Evolutionary conservation across 2,329 filamentous ascomycete species (phyloP).

Genomic region (Hypoxylon sp.): DNA sequence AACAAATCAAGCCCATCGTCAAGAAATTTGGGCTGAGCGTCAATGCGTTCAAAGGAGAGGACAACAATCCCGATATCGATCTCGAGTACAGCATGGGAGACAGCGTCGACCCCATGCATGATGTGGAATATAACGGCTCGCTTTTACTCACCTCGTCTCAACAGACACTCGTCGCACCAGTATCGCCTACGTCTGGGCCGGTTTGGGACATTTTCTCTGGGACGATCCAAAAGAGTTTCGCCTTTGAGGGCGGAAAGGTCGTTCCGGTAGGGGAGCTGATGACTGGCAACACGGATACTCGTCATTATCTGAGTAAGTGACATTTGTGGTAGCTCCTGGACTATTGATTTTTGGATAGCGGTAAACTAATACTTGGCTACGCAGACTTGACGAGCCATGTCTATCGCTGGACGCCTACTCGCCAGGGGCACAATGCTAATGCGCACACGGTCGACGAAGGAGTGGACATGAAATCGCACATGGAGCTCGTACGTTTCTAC

Average conservation of each 20-base stretch:
- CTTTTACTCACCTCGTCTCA: constrained; percentile 48
- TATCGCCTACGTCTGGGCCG: constrained; percentile 47
- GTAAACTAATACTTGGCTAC: constrained; percentile 12
- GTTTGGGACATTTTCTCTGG: constrained; percentile 47
- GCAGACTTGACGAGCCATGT: constrained; percentile 48
- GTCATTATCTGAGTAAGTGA: constrained; percentile 48
- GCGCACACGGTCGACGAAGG: constrained; percentile 51
- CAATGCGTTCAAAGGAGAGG: constrained; percentile 55
- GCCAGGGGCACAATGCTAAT: constrained; percentile 45
- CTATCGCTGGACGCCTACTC: constrained; percentile 51
- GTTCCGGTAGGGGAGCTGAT: constrained; percentile 49
- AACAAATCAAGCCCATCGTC: constrained; percentile 56
- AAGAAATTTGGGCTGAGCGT: constrained; percentile 57
- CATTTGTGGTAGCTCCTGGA: background rate
- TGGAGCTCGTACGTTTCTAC: constrained; percentile 51
- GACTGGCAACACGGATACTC: constrained; percentile 50
- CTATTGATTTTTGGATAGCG: background rate
- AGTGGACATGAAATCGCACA: constrained; percentile 49
- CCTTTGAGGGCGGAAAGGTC: constrained; percentile 47
- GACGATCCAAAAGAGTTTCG: constrained; percentile 48
- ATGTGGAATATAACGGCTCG: constrained; percentile 52
- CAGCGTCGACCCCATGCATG: constrained; percentile 43
- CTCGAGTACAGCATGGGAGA: constrained; percentile 32
- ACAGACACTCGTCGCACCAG: constrained; percentile 47
- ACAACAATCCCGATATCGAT: constrained; percentile 42